Percentiles rank a stretch among this genome's conserved stretches.
phyloP scores from a whole-genome alignment of 2,329 filamentous ascomycete genomes.

The Byssochlamys sp. region DNA sequence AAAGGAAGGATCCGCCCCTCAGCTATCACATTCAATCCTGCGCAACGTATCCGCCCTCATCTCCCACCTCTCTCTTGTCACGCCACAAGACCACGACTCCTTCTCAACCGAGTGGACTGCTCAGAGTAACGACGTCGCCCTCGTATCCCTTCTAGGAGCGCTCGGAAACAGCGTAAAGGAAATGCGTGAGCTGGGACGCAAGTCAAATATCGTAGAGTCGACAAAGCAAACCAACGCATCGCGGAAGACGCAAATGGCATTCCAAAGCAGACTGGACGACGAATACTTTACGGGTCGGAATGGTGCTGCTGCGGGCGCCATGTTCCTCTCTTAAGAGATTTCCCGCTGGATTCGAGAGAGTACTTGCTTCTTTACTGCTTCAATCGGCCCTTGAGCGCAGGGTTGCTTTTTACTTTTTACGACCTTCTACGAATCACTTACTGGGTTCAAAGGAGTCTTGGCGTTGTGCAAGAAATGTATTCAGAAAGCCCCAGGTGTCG shows the following conservation, averaged over 20 bases:
- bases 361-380: background rate
- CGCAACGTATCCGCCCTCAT: constrained; percentile 82
- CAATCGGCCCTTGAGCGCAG: background rate
- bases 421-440: background rate
- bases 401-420: background rate
- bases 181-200: constrained; percentile 65
- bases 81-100: constrained; percentile 56
- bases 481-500: background rate
- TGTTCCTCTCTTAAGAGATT: background rate
- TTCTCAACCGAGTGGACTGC: constrained; percentile 63
- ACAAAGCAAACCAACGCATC: constrained; percentile 13
- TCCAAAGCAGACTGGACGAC: constrained; percentile 18
- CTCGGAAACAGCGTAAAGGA: constrained; percentile 64
- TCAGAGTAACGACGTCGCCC: constrained; percentile 73
- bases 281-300: constrained; percentile 14
- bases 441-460: background rate
- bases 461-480: background rate
- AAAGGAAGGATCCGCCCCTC: constrained; percentile 20
- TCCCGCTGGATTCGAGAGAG: background rate
- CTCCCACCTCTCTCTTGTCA: constrained; percentile 69
- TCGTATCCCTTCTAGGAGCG: constrained; percentile 65
- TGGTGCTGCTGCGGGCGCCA: background rate
- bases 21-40: constrained; percentile 57
- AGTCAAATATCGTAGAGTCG: constrained; percentile 53
- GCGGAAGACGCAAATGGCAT: constrained; percentile 16